Evolutionary conservation across 1,284 basidiomycete species (phyloP), one percentile per base, ranked within the genome.

Genomic region (Ganoderma multipileum): DNA sequence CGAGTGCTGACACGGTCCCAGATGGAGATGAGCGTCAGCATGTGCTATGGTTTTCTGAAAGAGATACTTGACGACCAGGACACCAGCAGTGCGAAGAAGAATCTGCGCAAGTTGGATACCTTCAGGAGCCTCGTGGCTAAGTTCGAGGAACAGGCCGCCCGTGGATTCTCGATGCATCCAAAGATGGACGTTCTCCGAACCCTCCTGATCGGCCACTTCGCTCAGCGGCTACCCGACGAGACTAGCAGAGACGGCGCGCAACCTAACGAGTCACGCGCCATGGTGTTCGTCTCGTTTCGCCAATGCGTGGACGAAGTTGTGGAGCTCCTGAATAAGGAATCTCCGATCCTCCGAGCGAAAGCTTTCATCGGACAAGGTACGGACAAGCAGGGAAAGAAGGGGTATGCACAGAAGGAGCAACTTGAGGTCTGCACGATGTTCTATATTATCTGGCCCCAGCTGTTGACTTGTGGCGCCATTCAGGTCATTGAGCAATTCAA

Each of bases 251-350:
- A 81, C 55, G 78, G 78, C 68, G 69, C 71, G 66, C 33, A 66
- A 64, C 16, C 65, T 14, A 20, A 58, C 42, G 36, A 86, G 68
- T 95, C 95, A 0, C 87, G 92, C 69, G 94, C 92, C n/a, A 99
- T 99, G 94, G 94, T 99, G 1, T 99, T 99, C 77, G 95, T 94
- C 68, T 92, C 93, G 6, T 97, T 89, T 78, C 87, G 98, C 61
- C 91, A 95, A 67, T 93, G 92, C 63, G 95, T 99, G 3, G 92
- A 96, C 64, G 96, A 99, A 81, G 89, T 99, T 63, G 95, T 98
- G 20, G 88, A 90, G 66, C 84, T 89, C 66, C 81, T 97, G 71
- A 92, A 92, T 76, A 83, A 85, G 67, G 91, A 95, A 70, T 81
- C 84, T 11, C 94, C 92, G 0, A 79, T 96, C 64, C 88, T 97